These are phyloP conservation scores for Zygoascus hellenicus DNA, from an alignment of 1,139 yeast genomes.

Conservation along the genomic window DNA sequence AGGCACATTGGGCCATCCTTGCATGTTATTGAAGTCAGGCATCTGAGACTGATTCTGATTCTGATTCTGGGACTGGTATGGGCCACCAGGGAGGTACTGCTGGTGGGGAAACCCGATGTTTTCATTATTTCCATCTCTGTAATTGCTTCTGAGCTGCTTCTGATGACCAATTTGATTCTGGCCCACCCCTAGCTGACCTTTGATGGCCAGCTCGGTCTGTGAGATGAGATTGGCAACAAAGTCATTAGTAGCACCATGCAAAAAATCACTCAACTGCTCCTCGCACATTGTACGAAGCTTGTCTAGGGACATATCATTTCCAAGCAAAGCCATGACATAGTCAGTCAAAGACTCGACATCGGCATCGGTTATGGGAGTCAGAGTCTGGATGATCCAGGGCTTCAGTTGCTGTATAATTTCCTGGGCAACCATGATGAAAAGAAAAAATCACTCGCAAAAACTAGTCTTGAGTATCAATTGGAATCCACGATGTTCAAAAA, in stretches of 20 bases:
- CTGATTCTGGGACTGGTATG: too few relatives aligned
- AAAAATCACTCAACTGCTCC: conserved; percentile 37
- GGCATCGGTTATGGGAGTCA: conserved; percentile 36
- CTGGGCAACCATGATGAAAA: conserved; percentile 19
- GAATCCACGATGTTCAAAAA: not conserved
- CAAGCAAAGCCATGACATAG: conserved; percentile 40
- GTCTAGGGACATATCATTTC: conserved; percentile 34
- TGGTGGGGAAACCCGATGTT: conserved; percentile 4
- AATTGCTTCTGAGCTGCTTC: conserved; percentile 19
- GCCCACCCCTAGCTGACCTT: not conserved
- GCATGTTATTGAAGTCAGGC: too few relatives aligned
- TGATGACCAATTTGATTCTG: conserved; percentile 9
- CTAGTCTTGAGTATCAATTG: not conserved
- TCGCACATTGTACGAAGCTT: conserved; percentile 32
- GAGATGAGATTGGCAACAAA: conserved; percentile 33
- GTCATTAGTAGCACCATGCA: conserved; percentile 26
- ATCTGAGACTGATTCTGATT: too few relatives aligned
- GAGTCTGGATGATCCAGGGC: conserved; percentile 36
- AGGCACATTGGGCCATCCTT: not conserved
- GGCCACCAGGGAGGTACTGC: not conserved
- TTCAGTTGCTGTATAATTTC: conserved; percentile 24
- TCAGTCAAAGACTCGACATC: conserved; percentile 43
- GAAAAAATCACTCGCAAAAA: not conserved
- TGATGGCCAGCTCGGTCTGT: conserved; percentile 18
- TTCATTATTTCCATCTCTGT: conserved; percentile 16